Percentiles rank a stretch among this genome's conserved stretches.
Conservation (phyloP, 176 grass and related monocot species). For the Elaeis guineensis region DNA sequence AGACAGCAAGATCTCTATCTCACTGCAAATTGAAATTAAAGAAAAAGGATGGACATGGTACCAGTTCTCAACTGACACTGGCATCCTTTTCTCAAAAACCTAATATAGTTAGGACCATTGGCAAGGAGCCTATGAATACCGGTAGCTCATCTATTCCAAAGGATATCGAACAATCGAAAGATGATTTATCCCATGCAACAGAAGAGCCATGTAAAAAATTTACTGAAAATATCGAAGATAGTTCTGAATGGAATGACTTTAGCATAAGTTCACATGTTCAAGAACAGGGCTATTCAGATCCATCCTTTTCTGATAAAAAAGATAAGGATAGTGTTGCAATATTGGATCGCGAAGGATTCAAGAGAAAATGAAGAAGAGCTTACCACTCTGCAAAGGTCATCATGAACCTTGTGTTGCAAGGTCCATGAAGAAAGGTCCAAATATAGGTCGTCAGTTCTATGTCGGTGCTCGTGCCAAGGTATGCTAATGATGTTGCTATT, state of each 20-base stretch:
- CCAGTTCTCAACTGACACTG: conserved; percentile 78
- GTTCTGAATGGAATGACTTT: conserved; percentile 18
- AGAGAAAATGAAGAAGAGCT: conserved; percentile 86
- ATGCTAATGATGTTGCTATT: too few species aligned
- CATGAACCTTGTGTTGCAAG: conserved; percentile 91
- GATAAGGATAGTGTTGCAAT: conserved; percentile 43
- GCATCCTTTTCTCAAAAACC: conserved; percentile 71
- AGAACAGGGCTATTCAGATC: conserved; percentile 29
- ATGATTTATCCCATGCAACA: conserved; percentile 2
- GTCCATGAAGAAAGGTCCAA: conserved; percentile 85
- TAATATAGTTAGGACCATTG: conserved; percentile 20
- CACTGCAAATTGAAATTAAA: conserved; percentile 25
- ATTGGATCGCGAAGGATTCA: conserved; percentile 85
- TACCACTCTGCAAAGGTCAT: conserved; percentile 89
- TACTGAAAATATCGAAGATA: background rate
- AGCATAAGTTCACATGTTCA: conserved; percentile 17
- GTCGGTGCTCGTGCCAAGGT: conserved; percentile 89
- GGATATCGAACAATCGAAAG: conserved; percentile 2
- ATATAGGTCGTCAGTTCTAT: conserved; percentile 84
- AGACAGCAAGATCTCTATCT: conserved; percentile 27
- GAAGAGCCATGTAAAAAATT: background rate
- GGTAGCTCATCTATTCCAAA: conserved; percentile 20
- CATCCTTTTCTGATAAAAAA: conserved; percentile 17
- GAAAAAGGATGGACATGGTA: conserved; percentile 45
- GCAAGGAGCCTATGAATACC: conserved; percentile 12